Conservation (phyloP, 169 alveolate species). For the Hammondia hammondi region DNA sequence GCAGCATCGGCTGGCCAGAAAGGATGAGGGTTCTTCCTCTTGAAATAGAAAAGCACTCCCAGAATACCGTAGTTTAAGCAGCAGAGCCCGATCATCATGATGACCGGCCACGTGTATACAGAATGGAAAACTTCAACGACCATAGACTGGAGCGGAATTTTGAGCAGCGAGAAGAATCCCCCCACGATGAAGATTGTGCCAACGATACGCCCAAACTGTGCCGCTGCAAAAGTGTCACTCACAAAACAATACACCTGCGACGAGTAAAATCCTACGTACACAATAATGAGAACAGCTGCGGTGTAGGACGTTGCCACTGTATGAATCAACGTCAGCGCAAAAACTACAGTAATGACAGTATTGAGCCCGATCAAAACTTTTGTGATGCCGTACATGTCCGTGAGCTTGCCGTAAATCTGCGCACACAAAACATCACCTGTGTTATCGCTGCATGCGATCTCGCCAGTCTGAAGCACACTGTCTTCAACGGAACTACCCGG, state of each 20-base stretch:
- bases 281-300: conserved; percentile 54
- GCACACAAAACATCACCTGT: neutral
- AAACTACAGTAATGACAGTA: conserved; percentile 56
- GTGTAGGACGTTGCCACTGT: conserved; percentile 38
- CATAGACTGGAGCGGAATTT: conserved; percentile 65
- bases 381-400: conserved; percentile 68
- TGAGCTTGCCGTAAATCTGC: conserved; percentile 67
- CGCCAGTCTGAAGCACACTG: no score
- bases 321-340: conserved; percentile 56
- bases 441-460: neutral
- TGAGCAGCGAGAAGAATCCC: conserved; percentile 61
- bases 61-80: conserved; percentile 51
- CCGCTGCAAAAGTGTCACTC: conserved; percentile 61
- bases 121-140: conserved; percentile 68
- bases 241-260: conserved; percentile 69
- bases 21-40: conserved; percentile 60
- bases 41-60: conserved; percentile 40
- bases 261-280: conserved; percentile 63
- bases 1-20: conserved; percentile 59
- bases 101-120: conserved; percentile 56
- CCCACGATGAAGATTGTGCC: conserved; percentile 63
- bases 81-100: conserved; percentile 65
- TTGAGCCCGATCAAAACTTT: conserved; percentile 55
- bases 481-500: no score
- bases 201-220: conserved; percentile 68